Percentiles rank a stretch among this genome's conserved stretches.
Conservation (phyloP, 164 flowering plant genomes). For the Aristolochia contorta region DNA sequence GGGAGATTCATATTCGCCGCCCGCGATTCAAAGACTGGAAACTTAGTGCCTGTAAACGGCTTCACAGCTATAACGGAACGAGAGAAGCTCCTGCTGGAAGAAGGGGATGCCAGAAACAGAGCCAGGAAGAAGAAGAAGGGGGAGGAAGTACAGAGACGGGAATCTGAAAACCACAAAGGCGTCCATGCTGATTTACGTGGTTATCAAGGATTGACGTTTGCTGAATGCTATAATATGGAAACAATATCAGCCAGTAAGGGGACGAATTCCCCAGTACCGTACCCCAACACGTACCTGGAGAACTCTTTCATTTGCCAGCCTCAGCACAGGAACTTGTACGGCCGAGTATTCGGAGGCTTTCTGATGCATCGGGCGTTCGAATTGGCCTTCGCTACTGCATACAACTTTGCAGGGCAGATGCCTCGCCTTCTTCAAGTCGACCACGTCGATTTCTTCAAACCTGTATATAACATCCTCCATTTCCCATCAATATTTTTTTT, state of each 20-base stretch:
- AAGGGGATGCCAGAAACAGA: constrained; percentile 64
- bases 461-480: constrained; percentile 38
- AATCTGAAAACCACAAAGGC: constrained; percentile 12
- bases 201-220: constrained; percentile 82
- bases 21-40: constrained; percentile 72
- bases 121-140: constrained; percentile 48
- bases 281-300: constrained; percentile 47
- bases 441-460: constrained; percentile 82
- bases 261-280: constrained; percentile 69
- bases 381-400: constrained; percentile 76
- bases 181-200: constrained; percentile 17
- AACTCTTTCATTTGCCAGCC: constrained; percentile 86
- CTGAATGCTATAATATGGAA: too few species aligned
- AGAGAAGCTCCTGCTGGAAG: constrained; percentile 58
- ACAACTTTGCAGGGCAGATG: constrained; percentile 65
- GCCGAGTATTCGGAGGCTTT: constrained; percentile 88
- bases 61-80: constrained; percentile 58
- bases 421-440: constrained; percentile 81
- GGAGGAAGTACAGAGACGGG: constrained; percentile 28
- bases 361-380: constrained; percentile 84
- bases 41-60: constrained; percentile 68
- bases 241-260: too few species aligned
- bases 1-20: constrained; percentile 91
- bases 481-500: too few species aligned
- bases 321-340: constrained; percentile 82